phyloP scores from a whole-genome alignment of 495 filamentous ascomycete species.

The Aspergillus sclerotioniger region DNA sequence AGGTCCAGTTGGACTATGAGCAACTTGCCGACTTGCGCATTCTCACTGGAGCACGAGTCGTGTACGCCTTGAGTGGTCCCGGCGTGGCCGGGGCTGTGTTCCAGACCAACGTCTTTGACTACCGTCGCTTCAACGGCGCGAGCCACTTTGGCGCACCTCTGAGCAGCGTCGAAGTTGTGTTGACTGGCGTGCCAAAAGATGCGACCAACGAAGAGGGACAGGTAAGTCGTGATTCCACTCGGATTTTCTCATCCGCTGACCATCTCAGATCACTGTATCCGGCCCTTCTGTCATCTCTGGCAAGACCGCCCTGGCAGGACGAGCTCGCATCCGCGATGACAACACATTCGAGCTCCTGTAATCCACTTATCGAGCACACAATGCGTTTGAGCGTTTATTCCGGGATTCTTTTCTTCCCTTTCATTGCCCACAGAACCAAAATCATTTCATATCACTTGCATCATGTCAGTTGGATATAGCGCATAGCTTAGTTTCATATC shows the following conservation, averaged over 20 bases:
- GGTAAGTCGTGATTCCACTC: conserved; percentile 39
- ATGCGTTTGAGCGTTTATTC: conserved; percentile 5
- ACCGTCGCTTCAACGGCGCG: conserved; percentile 56
- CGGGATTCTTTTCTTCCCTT: neutral
- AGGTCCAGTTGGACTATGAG: conserved; percentile 54
- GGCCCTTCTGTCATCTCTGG: conserved; percentile 41
- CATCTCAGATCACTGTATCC: conserved; percentile 34
- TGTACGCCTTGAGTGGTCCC: conserved; percentile 82
- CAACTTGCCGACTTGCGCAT: conserved; percentile 76
- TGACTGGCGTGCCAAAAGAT: conserved; percentile 58
- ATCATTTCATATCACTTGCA: neutral
- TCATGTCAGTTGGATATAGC: neutral
- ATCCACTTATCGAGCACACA: neutral
- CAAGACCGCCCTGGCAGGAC: conserved; percentile 27
- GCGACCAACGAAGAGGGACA: conserved; percentile 62
- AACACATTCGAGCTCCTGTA: conserved; percentile 39
- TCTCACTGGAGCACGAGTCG: conserved; percentile 73
- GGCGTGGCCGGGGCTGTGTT: conserved; percentile 79
- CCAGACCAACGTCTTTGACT: conserved; percentile 87
- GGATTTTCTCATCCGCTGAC: neutral
- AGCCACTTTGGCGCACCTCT: conserved; percentile 83
- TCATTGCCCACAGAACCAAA: neutral
- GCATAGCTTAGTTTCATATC: conserved; percentile 7
- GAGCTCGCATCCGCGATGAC: conserved; percentile 39
- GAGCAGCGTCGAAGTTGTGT: conserved; percentile 72